Percentiles rank a stretch among this genome's conserved stretches.
phyloP scores from a whole-genome alignment of 352 stramenopile species.

The Phytophthora quininea region DNA sequence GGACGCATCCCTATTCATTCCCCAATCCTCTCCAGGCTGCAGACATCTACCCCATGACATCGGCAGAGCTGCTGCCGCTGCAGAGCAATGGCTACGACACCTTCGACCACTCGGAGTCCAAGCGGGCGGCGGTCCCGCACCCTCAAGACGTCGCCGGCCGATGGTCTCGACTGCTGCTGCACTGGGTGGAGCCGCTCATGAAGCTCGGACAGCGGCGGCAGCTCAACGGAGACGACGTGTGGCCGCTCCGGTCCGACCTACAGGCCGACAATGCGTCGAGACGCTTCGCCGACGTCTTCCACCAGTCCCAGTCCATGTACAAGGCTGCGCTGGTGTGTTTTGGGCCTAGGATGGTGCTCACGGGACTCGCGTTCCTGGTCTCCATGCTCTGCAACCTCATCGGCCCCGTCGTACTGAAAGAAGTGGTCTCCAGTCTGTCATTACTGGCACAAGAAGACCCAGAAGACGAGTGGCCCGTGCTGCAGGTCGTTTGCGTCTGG shows the following conservation, averaged over 20 bases:
- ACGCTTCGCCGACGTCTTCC: conserved; percentile 34
- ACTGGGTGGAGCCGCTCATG: conserved; percentile 63
- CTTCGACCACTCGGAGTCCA: background rate
- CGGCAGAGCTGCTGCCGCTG: conserved; percentile 22
- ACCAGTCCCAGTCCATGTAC: conserved; percentile 36
- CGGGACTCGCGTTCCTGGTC: conserved; percentile 47
- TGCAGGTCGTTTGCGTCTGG: conserved; percentile 36
- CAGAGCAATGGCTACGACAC: conserved; percentile 6
- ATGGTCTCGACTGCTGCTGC: conserved; percentile 44
- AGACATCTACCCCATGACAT: conserved; percentile 3
- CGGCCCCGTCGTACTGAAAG: conserved; percentile 46
- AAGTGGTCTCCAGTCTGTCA: conserved; percentile 48
- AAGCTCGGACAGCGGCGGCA: conserved; percentile 49
- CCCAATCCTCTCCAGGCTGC: background rate
- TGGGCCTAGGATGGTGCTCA: conserved; percentile 39
- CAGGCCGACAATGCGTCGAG: conserved; percentile 32
- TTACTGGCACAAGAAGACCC: conserved; percentile 15
- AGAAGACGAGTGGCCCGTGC: conserved; percentile 25
- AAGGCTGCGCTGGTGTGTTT: conserved; percentile 44
- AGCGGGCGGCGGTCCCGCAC: conserved; percentile 4
- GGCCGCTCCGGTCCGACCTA: conserved; percentile 38
- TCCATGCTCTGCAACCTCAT: conserved; percentile 61
- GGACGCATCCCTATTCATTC: conserved; percentile 3
- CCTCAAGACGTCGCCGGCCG: conserved; percentile 30
- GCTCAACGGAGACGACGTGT: conserved; percentile 49